A percentile compares a stretch with the other conserved stretches of the same genome.
These are phyloP conservation scores for Aphanomyces euteiches DNA, from an alignment of 352 stramenopile species.

Conservation along the genomic window DNA sequence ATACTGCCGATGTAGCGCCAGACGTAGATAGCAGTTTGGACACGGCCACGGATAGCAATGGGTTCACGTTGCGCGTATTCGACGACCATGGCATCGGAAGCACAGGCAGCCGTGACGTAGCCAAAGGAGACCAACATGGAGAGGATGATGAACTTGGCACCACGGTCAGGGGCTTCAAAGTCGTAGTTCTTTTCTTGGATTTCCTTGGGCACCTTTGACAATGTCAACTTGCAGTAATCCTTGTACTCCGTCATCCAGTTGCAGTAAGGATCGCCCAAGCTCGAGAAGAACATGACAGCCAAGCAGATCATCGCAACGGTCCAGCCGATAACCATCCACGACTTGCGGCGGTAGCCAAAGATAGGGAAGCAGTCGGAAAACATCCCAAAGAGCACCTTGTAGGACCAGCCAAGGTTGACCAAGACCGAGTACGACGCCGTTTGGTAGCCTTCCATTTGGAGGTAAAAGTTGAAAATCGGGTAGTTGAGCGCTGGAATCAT, in stretches of 20 bases:
- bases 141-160: slow-evolving; percentile 48
- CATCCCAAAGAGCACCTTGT: slow-evolving; percentile 55
- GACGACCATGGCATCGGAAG: slow-evolving; percentile 38
- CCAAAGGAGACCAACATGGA: slow-evolving; percentile 53
- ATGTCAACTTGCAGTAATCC: background rate
- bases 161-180: slow-evolving; percentile 36
- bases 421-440: slow-evolving; percentile 42
- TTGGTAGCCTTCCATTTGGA: slow-evolving; percentile 24
- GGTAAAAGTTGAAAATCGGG: slow-evolving; percentile 10
- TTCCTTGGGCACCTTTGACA: background rate
- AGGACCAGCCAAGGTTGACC: slow-evolving; percentile 45
- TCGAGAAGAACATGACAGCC: background rate
- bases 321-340: slow-evolving; percentile 56
- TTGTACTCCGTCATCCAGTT: background rate
- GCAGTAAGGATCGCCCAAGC: slow-evolving; percentile 7
- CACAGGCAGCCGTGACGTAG: slow-evolving; percentile 41
- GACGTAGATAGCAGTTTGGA: slow-evolving; percentile 40
- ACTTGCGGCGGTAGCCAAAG: slow-evolving; percentile 45
- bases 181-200: slow-evolving; percentile 31
- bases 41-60: slow-evolving; percentile 34
- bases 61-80: slow-evolving; percentile 38
- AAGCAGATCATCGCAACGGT: slow-evolving; percentile 8
- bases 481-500: slow-evolving; percentile 8
- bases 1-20: slow-evolving; percentile 43
- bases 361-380: slow-evolving; percentile 49